Base-by-base conservation (phyloP, 1,284 basidiomycete genomes). In the Schizopora paradoxa region DNA sequence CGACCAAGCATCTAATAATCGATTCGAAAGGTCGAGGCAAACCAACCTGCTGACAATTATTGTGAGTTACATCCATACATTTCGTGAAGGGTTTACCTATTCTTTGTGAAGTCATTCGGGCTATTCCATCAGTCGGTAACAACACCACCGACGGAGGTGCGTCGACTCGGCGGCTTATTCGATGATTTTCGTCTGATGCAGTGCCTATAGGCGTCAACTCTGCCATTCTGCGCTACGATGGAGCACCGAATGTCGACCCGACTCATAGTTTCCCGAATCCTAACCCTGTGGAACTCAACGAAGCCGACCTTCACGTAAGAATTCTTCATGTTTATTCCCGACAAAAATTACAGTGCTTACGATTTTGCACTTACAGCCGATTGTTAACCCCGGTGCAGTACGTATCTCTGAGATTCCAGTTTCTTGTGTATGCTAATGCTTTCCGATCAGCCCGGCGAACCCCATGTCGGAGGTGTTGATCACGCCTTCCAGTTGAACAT, bases 141-240 rank as follows among this genome's bases (percentile, higher is more conserved):
- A 19, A 39, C 10, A 47, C 43, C 41, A 67, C 72, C 50, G 48
- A 14, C 41, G 48, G 48, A 28, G 48, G 48, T 49, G n/a, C 5
- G 48, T 41, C 22, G n/a, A n/a, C n/a, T n/a, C n/a, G n/a, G 60
- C 6, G 69, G 55, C 68, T 33, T 76, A 76, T 53, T 63, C 65
- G 13, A 25, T 21, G 23, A 7, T 29, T 13, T 27, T 21, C 22
- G 6, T 13, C 19, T 22, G 22, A 39, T 26, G 4, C 25, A 23
- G 4, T 27, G 5, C 35, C 10, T 28, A 10, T 23, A 46, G 45
- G 37, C 14, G 38, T 66, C 29, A 70, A 70, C 47, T 67, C 65
- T 26, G 72, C 68, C 3, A 70, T 73, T 41, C 56, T 74, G 22
- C 64, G 68, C 16, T 72, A 72, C 47, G 48, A 47, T n/a, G 62